Evolutionary conservation across 495 filamentous ascomycete species (phyloP), one percentile per base, ranked within the genome.

Genomic region (Parmelia sp.): DNA sequence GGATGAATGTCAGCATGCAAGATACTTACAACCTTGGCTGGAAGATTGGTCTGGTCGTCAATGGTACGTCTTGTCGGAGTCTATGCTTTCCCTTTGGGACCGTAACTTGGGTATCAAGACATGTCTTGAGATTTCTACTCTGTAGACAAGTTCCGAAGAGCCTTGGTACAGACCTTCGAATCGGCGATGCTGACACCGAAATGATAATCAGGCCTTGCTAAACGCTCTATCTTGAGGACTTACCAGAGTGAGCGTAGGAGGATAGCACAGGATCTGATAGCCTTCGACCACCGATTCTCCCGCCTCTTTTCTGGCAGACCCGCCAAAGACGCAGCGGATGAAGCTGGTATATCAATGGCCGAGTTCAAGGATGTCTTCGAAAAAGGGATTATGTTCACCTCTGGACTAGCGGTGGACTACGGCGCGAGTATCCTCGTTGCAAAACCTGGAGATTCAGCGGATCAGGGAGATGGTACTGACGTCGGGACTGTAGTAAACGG

Each of bases 1-100:
- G 88, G 21, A 90, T 91, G 88, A 91, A 92, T 68, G 83, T 86
- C 1, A 78, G 74, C 17, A 84, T 88, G 75, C 83, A 86, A 70
- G 85, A 87, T 67, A 71, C 70, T 0, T 89, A 84, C 71, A 91
- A 90, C 62, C 80, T 91, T 1, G 87, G 85, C 35, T 91, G 88
- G 88, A 92, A 92, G 72, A 76, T 92, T 29, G 80, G 82, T 1
- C 73, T 82, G 40, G 86, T 88, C 3, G 74, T 84, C 58, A 82
- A 82, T n/a, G n/a, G n/a, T n/a, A n/a, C n/a, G n/a, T n/a, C n/a
- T n/a, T n/a, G n/a, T n/a, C n/a, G n/a, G n/a, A n/a, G n/a, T n/a
- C n/a, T n/a, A n/a, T n/a, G n/a, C n/a, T n/a, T n/a, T n/a, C n/a
- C n/a, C n/a, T n/a, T n/a, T n/a, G n/a, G n/a, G n/a, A n/a, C n/a